phyloP scores from a whole-genome alignment of 1,284 basidiomycete genomes.

The Ceratobasidium sp. region DNA sequence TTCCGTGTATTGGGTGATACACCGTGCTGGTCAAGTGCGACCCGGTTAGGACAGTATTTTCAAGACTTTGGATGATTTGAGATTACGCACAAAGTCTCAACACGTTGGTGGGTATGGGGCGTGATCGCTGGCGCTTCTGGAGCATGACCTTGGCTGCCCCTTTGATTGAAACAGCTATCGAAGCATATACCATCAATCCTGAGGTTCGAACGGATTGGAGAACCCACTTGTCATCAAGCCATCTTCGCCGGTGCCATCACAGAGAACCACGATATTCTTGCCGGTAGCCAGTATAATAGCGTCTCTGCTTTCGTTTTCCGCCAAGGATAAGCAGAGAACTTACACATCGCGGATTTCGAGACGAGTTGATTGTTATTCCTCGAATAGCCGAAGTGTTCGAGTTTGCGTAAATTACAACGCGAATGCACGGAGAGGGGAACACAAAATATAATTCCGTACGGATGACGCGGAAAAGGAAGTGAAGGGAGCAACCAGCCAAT shows the following conservation, averaged over 20 bases:
- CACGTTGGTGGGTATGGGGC: conserved; percentile 19
- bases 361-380: not conserved
- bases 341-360: not conserved
- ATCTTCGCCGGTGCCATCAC: conserved; percentile 37
- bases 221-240: conserved; percentile 21
- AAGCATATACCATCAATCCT: not conserved
- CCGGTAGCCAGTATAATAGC: not conserved
- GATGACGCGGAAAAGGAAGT: not conserved
- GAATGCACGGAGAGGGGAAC: too few relatives aligned
- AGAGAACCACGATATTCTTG: conserved; percentile 23
- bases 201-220: not conserved
- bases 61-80: not conserved
- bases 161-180: conserved; percentile 13
- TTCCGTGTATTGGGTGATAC: conserved; percentile 18
- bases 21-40: not conserved
- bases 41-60: not conserved
- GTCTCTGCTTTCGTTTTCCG: not conserved
- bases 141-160: not conserved
- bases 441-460: too few relatives aligned
- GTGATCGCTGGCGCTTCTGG: not conserved
- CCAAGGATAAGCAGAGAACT: not conserved
- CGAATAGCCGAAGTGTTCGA: not conserved
- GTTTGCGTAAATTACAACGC: too few relatives aligned
- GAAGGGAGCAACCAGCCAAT: not conserved
- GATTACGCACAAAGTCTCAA: conserved; percentile 13